Evolutionary conservation across 495 filamentous ascomycete genomes (phyloP).

Genomic region (Staphylotrichum longicolle): DNA sequence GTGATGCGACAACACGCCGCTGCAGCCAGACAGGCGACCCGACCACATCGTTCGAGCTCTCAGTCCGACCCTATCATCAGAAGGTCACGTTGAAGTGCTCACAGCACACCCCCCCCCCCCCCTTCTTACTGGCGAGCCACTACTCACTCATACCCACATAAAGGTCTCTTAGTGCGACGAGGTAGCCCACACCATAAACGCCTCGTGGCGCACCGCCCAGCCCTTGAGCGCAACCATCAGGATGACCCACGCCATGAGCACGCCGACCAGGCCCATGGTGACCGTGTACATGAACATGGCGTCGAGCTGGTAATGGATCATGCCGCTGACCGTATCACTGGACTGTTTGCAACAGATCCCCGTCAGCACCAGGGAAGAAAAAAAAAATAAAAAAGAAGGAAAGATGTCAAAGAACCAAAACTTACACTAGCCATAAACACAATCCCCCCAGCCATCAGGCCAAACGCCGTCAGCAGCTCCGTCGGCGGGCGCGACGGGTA

Average conservation of each 20-base stretch:
- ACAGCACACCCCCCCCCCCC: no score
- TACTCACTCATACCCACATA: no score
- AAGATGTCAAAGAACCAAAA: constrained; percentile 15
- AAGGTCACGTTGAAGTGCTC: no score
- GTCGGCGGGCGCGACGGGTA: constrained; percentile 89
- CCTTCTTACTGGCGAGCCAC: no score
- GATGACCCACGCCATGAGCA: constrained; percentile 84
- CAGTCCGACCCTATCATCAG: no score
- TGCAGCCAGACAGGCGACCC: no score
- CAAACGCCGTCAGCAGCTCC: constrained; percentile 82
- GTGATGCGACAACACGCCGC: background rate
- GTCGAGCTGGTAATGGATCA: constrained; percentile 68
- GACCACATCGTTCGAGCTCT: no score
- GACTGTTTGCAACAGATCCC: constrained; percentile 42
- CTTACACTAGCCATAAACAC: constrained; percentile 92
- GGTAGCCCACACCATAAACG: background rate
- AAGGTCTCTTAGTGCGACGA: background rate
- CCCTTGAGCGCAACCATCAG: constrained; percentile 82
- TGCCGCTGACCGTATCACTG: constrained; percentile 68
- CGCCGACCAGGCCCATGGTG: constrained; percentile 74
- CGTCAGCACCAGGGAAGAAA: background rate
- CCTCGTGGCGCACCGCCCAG: constrained; percentile 71
- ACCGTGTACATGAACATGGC: constrained; percentile 96
- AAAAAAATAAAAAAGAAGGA: background rate
- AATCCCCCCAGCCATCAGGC: constrained; percentile 79